These are phyloP conservation scores for Tricholoma sp. DNA, from an alignment of 768 basidiomycete genomes.

Conservation along the genomic window DNA sequence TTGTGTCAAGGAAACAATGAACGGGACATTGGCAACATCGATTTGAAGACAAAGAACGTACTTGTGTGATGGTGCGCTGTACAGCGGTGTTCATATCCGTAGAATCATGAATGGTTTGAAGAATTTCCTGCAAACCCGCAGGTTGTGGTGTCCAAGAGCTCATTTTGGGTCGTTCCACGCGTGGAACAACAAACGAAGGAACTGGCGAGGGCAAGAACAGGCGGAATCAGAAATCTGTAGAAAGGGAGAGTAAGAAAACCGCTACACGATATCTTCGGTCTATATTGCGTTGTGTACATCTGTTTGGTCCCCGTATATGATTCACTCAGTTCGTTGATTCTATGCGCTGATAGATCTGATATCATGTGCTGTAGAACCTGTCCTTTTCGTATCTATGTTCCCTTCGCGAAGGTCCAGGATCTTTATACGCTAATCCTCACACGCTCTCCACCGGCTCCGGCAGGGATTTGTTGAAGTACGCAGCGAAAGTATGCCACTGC, in stretches of 20 bases:
- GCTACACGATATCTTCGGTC: conserved; percentile 16
- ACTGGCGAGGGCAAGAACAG: conserved; percentile 16
- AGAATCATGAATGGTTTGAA: conserved; percentile 87
- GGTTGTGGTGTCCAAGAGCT: conserved; percentile 81
- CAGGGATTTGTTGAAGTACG: too few relatives aligned
- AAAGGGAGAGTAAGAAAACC: conserved; percentile 8
- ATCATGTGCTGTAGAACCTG: neutral
- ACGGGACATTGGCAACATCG: conserved; percentile 13
- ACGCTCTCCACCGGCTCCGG: neutral
- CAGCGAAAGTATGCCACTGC: too few relatives aligned
- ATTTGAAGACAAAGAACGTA: conserved; percentile 29
- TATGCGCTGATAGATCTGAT: neutral
- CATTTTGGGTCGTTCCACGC: conserved; percentile 45
- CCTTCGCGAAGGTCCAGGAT: too few relatives aligned
- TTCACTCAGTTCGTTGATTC: neutral
- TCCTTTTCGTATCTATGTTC: too few relatives aligned
- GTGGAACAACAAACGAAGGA: conserved; percentile 23
- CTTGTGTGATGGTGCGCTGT: conserved; percentile 81
- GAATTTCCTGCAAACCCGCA: conserved; percentile 85
- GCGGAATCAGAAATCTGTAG: conserved; percentile 18
- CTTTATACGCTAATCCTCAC: neutral
- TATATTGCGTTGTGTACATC: conserved; percentile 19
- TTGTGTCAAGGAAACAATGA: conserved; percentile 14
- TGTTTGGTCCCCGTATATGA: conserved; percentile 19
- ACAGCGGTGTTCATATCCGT: conserved; percentile 71